Evolutionary conservation across 148 eudicot species (phyloP).

Genomic region (Beta vulgaris): DNA sequence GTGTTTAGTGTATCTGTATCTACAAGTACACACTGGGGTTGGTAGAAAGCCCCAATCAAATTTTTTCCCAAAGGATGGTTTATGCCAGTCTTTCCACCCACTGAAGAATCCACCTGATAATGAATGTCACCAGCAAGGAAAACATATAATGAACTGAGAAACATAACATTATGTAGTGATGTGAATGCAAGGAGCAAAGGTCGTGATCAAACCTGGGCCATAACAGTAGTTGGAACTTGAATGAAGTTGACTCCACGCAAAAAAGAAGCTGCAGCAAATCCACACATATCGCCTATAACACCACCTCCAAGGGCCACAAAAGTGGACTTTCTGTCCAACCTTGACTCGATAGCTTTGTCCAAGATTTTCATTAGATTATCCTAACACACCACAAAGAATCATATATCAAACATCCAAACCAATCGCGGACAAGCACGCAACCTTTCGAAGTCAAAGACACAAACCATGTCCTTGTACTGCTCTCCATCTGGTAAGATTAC

Average conservation of each 20-base stretch:
- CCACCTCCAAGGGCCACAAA: conserved; percentile 99
- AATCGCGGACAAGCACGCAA: neutral
- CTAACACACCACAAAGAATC: conserved; percentile 31
- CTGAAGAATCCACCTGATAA: conserved; percentile 92
- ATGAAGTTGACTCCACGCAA: conserved; percentile 98
- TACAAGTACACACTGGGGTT: conserved; percentile 92
- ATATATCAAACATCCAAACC: neutral
- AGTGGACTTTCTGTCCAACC: conserved; percentile 83
- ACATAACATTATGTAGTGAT: neutral
- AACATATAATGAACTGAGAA: neutral
- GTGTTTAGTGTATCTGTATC: conserved; percentile 87
- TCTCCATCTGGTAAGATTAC: conserved; percentile 95
- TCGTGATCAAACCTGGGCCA: conserved; percentile 73
- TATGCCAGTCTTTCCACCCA: conserved; percentile 97
- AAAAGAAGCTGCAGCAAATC: conserved; percentile 92
- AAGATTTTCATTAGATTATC: conserved; percentile 88
- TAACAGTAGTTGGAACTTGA: conserved; percentile 97
- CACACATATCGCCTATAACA: conserved; percentile 99
- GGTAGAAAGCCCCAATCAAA: conserved; percentile 96
- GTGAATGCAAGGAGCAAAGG: neutral
- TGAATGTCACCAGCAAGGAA: conserved; percentile 14
- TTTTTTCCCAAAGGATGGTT: conserved; percentile 90
- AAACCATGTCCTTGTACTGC: conserved; percentile 86
- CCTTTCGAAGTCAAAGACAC: conserved; percentile 21
- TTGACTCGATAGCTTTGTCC: conserved; percentile 94